Conservation (phyloP, 495 filamentous ascomycete genomes). For the Xylaria flabelliformis region DNA sequence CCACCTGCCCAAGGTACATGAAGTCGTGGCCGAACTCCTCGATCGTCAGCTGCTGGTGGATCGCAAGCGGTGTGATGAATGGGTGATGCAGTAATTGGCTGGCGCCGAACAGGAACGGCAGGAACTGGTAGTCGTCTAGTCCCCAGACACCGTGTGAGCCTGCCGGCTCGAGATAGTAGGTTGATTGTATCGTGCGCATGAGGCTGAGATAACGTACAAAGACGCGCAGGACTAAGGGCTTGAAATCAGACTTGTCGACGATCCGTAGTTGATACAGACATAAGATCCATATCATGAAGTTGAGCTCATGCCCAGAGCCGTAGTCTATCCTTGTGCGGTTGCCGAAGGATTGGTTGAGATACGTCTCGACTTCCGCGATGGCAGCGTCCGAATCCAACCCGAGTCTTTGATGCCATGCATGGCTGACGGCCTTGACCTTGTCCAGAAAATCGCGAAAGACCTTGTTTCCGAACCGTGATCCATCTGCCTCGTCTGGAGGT, state of each 20-base stretch:
- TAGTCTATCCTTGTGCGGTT: slow-evolving; percentile 93
- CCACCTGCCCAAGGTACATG: slow-evolving; percentile 89
- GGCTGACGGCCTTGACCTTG: slow-evolving; percentile 61
- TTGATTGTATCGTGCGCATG: slow-evolving; percentile 81
- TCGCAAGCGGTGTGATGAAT: slow-evolving; percentile 82
- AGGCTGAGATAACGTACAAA: slow-evolving; percentile 82
- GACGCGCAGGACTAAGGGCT: slow-evolving; percentile 72
- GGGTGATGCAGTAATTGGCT: slow-evolving; percentile 87
- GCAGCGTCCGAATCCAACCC: slow-evolving; percentile 61
- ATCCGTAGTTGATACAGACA: slow-evolving; percentile 83
- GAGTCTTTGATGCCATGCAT: slow-evolving; percentile 65
- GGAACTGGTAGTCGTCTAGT: slow-evolving; percentile 96
- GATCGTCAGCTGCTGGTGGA: slow-evolving; percentile 83
- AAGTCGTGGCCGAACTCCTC: slow-evolving; percentile 85
- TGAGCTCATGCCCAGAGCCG: slow-evolving; percentile 94
- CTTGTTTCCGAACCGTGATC: slow-evolving; percentile 93
- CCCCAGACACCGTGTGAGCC: slow-evolving; percentile 98
- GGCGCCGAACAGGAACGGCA: slow-evolving; percentile 93
- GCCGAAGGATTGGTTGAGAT: slow-evolving; percentile 83
- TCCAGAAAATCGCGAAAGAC: slow-evolving; percentile 85
- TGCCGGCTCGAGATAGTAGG: slow-evolving; percentile 94
- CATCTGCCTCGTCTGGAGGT: slow-evolving; percentile 82
- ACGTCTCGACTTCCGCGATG: slow-evolving; percentile 74
- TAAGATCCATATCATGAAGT: slow-evolving; percentile 93
- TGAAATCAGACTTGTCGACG: slow-evolving; percentile 69